Evolutionary conservation across 2,329 filamentous ascomycete genomes (phyloP).

Genomic region (Pseudogymnoascus verrucosus): DNA sequence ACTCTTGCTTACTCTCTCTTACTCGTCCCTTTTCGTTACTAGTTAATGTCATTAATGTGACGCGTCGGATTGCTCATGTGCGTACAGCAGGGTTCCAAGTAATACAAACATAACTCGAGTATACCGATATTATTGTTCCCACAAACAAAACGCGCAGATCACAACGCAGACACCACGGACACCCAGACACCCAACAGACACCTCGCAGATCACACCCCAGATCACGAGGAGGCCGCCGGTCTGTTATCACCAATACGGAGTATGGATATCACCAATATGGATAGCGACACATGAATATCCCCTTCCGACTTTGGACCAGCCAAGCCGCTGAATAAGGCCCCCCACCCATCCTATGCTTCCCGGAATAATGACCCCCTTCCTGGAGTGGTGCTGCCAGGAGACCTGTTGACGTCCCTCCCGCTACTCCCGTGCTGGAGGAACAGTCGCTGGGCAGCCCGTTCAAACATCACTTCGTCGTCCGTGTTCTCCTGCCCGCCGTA

Average conservation of each 20-base stretch:
- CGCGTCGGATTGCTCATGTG: background rate
- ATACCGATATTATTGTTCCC: slow-evolving; percentile 1
- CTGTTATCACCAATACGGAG: background rate
- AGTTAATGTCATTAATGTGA: background rate
- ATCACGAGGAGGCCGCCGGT: background rate
- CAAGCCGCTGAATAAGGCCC: background rate
- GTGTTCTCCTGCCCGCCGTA: slow-evolving; percentile 43
- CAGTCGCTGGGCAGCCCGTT: slow-evolving; percentile 23
- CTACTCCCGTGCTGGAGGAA: slow-evolving; percentile 9
- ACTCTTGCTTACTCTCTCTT: background rate
- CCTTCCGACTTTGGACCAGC: background rate
- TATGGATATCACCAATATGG: slow-evolving; percentile 2
- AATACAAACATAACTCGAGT: background rate
- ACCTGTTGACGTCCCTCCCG: background rate
- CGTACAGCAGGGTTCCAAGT: background rate
- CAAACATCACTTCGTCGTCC: slow-evolving; percentile 34
- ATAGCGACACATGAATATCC: background rate
- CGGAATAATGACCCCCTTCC: background rate
- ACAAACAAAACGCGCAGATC: background rate
- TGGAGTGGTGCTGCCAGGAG: slow-evolving; percentile 3
- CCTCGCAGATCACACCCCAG: background rate
- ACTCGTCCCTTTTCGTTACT: background rate
- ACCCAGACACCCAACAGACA: background rate
- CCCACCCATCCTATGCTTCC: background rate
- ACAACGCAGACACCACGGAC: background rate